Evolutionary conservation across 306 rosid genomes (phyloP).

Genomic region (Echinosophora koreensis): DNA sequence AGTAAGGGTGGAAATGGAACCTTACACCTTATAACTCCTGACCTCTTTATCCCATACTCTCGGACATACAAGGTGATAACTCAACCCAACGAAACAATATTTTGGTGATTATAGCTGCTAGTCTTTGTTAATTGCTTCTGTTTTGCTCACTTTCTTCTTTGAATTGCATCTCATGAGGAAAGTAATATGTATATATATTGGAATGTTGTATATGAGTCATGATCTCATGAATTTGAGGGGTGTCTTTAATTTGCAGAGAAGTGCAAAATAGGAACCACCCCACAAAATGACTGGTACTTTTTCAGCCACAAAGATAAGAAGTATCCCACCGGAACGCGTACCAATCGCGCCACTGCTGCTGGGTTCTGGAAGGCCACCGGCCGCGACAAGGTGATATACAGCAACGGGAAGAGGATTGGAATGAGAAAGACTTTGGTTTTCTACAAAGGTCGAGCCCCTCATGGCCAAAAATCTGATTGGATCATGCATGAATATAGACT

Average conservation of each 20-base stretch:
- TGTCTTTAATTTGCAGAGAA: constrained; percentile 55
- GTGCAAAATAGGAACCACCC: constrained; percentile 95
- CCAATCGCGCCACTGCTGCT: constrained; percentile 88
- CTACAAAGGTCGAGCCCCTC: constrained; percentile 96
- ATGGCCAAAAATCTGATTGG: constrained; percentile 93
- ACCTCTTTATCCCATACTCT: no score
- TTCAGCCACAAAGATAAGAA: constrained; percentile 98
- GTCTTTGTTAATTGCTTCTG: not conserved
- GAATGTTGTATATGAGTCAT: not conserved
- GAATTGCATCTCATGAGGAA: constrained; percentile 7
- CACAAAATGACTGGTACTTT: constrained; percentile 96
- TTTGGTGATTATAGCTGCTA: no score
- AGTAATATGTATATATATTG: not conserved
- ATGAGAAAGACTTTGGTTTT: constrained; percentile 97
- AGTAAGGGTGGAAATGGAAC: no score
- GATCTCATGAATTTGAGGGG: not conserved
- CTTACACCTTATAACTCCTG: no score
- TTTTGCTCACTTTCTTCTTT: not conserved
- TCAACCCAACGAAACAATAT: no score
- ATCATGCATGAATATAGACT: constrained; percentile 97
- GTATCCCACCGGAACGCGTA: constrained; percentile 94
- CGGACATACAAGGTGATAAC: constrained; percentile 58
- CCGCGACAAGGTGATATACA: constrained; percentile 83
- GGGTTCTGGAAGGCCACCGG: constrained; percentile 99
- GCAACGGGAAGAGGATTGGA: constrained; percentile 78